A percentile compares a stretch with the other conserved stretches of the same genome.
Conservation (phyloP, 2,329 filamentous ascomycete genomes). For the Penicillium sp. region DNA sequence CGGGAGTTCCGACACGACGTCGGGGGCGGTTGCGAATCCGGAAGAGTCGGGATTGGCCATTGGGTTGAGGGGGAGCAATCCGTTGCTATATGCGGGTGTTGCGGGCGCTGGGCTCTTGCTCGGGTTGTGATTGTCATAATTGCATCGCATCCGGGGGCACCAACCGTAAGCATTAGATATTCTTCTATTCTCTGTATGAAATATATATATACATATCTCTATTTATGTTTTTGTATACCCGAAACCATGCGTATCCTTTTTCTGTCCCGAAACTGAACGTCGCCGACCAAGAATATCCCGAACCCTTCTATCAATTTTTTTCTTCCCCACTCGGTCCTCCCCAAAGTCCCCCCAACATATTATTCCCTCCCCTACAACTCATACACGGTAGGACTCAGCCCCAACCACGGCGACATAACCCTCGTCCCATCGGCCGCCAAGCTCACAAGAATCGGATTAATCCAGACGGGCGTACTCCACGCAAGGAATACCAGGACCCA, state of each 20-base stretch:
- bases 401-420: conserved; percentile 24
- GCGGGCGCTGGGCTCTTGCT: background rate
- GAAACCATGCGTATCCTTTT: no score
- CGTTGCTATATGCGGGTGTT: conserved; percentile 6
- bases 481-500: conserved; percentile 25
- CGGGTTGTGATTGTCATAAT: background rate
- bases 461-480: conserved; percentile 25
- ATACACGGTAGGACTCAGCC: background rate
- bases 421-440: conserved; percentile 21
- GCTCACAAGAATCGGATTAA: conserved; percentile 25
- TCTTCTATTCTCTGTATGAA: background rate
- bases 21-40: background rate
- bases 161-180: background rate
- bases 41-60: background rate
- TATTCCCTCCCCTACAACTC: background rate
- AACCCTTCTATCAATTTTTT: background rate
- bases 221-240: background rate
- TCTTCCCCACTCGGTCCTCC: background rate
- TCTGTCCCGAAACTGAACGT: no score
- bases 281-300: no score
- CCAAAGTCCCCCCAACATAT: no score
- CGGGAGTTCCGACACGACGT: background rate
- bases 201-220: background rate
- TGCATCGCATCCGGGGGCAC: no score
- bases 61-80: background rate